These are phyloP conservation scores for Geotrichum klebahnii DNA, from an alignment of 1,139 yeast species.

Conservation along the genomic window DNA sequence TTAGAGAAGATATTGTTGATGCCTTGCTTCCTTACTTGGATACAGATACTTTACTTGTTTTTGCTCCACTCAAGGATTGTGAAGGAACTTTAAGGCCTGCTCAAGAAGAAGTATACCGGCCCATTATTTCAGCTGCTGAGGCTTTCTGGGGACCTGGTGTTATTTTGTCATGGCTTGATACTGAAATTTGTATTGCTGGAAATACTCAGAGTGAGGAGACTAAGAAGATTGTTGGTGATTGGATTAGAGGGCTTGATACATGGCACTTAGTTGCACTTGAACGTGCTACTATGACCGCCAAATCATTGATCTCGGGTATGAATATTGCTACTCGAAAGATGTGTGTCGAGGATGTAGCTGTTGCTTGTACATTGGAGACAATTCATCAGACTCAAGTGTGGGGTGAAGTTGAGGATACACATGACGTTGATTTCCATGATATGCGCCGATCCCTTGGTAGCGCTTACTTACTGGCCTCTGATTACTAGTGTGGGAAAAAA, in stretches of 20 bases:
- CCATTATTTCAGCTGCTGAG: slow-evolving; percentile 67
- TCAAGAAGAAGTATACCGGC: slow-evolving; percentile 73
- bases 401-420: slow-evolving; percentile 99
- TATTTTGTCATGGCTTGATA: slow-evolving; percentile 60
- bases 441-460: slow-evolving; percentile 75
- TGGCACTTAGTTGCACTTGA: slow-evolving; percentile 88
- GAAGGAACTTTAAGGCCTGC: slow-evolving; percentile 73
- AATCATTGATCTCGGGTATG: slow-evolving; percentile 73
- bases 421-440: slow-evolving; percentile 90
- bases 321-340: slow-evolving; percentile 39
- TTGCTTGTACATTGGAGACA: slow-evolving; percentile 75
- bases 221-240: slow-evolving; percentile 57
- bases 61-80: slow-evolving; percentile 76
- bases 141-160: slow-evolving; percentile 49
- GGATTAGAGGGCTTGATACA: slow-evolving; percentile 58
- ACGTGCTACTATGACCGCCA: slow-evolving; percentile 76
- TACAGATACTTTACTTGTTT: slow-evolving; percentile 86
- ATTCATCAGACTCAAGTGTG: slow-evolving; percentile 80
- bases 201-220: slow-evolving; percentile 64
- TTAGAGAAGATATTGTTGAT: slow-evolving; percentile 28
- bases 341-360: slow-evolving; percentile 67
- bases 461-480: slow-evolving; percentile 61
- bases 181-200: slow-evolving; percentile 81
- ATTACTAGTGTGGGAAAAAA: background rate
- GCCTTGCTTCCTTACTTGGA: slow-evolving; percentile 72